Evolutionary conservation across 768 basidiomycete genomes (phyloP).

Genomic region (Lactarius trivialis): DNA sequence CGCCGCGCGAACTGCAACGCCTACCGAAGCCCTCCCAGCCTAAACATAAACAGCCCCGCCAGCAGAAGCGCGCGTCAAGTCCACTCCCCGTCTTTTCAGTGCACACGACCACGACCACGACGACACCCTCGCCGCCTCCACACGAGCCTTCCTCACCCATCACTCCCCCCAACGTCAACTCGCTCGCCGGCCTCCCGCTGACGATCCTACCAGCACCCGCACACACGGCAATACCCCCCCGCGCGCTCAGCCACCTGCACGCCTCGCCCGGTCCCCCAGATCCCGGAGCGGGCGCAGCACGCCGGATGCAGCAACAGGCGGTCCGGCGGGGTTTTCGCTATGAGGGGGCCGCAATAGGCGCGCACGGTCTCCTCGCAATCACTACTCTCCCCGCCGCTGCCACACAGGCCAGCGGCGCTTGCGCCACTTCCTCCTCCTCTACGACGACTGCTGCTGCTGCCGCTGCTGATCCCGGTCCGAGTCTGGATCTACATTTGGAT

Average conservation of each 20-base stretch:
- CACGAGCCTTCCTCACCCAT: background rate
- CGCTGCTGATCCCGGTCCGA: background rate
- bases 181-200: constrained; percentile 1
- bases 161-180: background rate
- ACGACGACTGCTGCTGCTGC: too few relatives aligned
- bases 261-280: background rate
- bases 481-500: background rate
- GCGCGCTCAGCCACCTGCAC: constrained; percentile 8
- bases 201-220: background rate
- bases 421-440: background rate
- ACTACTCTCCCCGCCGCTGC: background rate
- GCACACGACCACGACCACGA: background rate
- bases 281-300: background rate
- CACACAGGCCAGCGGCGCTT: background rate
- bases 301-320: background rate
- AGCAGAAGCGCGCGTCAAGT: background rate
- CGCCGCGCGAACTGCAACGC: background rate
- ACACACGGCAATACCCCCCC: background rate
- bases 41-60: background rate
- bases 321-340: constrained; percentile 9
- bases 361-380: constrained; percentile 16
- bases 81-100: background rate
- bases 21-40: background rate
- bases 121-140: background rate
- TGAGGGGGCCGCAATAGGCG: constrained; percentile 14